Conservation (phyloP, 805 yeast genomes). For the Yamadazyma laniorum region DNA sequence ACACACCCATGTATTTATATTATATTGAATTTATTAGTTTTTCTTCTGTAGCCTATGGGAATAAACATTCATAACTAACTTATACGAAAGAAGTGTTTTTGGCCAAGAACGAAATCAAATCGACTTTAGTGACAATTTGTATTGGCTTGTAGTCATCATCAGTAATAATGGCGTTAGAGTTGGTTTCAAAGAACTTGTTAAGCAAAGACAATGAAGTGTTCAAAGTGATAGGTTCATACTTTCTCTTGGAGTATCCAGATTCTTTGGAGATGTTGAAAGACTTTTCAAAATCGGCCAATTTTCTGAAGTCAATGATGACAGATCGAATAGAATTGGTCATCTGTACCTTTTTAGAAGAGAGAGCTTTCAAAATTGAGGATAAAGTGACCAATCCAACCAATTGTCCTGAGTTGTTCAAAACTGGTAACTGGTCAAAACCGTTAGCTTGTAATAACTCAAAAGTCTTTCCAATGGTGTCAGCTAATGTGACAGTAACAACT, state of each 20-base stretch:
- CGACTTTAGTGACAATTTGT: slow-evolving; percentile 83
- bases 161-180: slow-evolving; percentile 81
- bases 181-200: slow-evolving; percentile 78
- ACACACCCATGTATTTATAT: slow-evolving; percentile 4
- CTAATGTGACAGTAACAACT: slow-evolving; percentile 66
- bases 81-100: slow-evolving; percentile 23
- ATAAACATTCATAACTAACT: neutral
- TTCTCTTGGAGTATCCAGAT: slow-evolving; percentile 58
- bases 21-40: neutral
- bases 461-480: slow-evolving; percentile 61
- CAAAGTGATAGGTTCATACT: slow-evolving; percentile 63
- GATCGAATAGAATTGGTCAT: slow-evolving; percentile 53
- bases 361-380: slow-evolving; percentile 64
- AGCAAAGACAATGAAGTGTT: slow-evolving; percentile 65
- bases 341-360: slow-evolving; percentile 60
- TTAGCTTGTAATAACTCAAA: slow-evolving; percentile 68
- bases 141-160: slow-evolving; percentile 68
- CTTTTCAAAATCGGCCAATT: slow-evolving; percentile 63
- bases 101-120: slow-evolving; percentile 58
- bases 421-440: slow-evolving; percentile 86
- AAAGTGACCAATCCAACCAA: slow-evolving; percentile 75
- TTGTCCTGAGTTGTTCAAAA: slow-evolving; percentile 56
- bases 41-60: neutral
- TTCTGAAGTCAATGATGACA: slow-evolving; percentile 73
- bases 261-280: slow-evolving; percentile 59